Evolutionary conservation across 495 filamentous ascomycete genomes (phyloP).

Genomic region (Penicillium paxilli): DNA sequence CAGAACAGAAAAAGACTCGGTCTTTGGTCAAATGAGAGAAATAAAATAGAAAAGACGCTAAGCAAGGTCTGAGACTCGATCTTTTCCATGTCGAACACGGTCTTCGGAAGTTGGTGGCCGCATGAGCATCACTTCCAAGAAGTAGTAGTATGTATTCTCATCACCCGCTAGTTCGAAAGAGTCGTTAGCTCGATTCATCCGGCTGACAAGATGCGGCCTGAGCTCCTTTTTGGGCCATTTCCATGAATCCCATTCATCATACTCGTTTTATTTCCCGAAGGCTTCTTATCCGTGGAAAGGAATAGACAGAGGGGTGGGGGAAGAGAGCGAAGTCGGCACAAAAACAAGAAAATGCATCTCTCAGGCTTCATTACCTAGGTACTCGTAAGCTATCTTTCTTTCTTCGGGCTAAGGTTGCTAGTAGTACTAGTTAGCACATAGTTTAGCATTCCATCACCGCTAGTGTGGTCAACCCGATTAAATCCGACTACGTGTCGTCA

Average conservation of each 20-base stretch:
- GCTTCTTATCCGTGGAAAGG: slow-evolving; percentile 4
- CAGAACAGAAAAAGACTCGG: background rate
- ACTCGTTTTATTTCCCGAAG: slow-evolving; percentile 11
- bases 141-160: no score
- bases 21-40: background rate
- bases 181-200: slow-evolving; percentile 12
- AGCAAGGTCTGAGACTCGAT: background rate
- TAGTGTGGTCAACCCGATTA: slow-evolving; percentile 11
- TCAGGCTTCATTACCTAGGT: no score
- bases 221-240: slow-evolving; percentile 12
- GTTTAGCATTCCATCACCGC: background rate
- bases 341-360: slow-evolving; percentile 19
- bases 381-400: slow-evolving; percentile 2
- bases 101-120: background rate
- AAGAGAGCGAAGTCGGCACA: slow-evolving; percentile 3
- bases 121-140: background rate
- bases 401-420: background rate
- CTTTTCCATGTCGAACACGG: background rate
- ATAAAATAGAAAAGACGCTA: no score
- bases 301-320: background rate
- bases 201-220: slow-evolving; percentile 26
- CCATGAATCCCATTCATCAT: slow-evolving; percentile 12
- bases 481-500: slow-evolving; percentile 12
- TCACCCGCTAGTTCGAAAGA: slow-evolving; percentile 13
- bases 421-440: background rate